phyloP scores from a whole-genome alignment of 495 filamentous ascomycete genomes.

The Hypoxylon trugodes region DNA sequence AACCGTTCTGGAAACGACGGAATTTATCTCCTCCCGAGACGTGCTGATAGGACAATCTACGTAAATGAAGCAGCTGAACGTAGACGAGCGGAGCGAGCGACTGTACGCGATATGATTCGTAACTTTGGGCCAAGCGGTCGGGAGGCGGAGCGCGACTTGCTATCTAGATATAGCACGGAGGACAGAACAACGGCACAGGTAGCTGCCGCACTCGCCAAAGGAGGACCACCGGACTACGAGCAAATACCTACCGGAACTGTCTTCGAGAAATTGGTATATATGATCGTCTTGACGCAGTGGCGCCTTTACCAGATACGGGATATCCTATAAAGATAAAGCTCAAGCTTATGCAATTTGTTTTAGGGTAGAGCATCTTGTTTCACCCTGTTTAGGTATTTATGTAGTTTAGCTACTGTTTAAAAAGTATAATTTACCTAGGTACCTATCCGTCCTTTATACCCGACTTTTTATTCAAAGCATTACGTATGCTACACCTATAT shows the following conservation, averaged over 20 bases:
- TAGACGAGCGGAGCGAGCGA: not conserved
- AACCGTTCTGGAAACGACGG: no score
- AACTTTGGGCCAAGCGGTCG: no score
- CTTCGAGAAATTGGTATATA: slow-evolving; percentile 24
- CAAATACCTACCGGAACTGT: not conserved
- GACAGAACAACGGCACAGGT: not conserved
- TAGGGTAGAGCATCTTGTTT: no score
- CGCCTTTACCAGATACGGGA: not conserved
- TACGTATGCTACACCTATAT: no score
- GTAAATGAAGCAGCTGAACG: not conserved
- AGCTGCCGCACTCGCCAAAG: not conserved
- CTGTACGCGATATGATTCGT: not conserved
- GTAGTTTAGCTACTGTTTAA: no score
- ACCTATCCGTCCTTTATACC: no score
- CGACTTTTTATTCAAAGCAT: no score
- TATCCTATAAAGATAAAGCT: slow-evolving; percentile 1
- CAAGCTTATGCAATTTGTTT: no score
- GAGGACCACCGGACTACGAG: slow-evolving; percentile 5
- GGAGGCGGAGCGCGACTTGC: no score
- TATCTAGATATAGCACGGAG: not conserved
- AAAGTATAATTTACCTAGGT: no score
- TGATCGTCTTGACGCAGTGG: slow-evolving; percentile 31
- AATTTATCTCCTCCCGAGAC: not conserved
- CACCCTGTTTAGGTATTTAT: no score
- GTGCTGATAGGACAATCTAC: not conserved